Percentiles rank a stretch among this genome's conserved stretches.
Conservation (phyloP, 2,329 filamentous ascomycete species). For the Penicillium corylophilum region DNA sequence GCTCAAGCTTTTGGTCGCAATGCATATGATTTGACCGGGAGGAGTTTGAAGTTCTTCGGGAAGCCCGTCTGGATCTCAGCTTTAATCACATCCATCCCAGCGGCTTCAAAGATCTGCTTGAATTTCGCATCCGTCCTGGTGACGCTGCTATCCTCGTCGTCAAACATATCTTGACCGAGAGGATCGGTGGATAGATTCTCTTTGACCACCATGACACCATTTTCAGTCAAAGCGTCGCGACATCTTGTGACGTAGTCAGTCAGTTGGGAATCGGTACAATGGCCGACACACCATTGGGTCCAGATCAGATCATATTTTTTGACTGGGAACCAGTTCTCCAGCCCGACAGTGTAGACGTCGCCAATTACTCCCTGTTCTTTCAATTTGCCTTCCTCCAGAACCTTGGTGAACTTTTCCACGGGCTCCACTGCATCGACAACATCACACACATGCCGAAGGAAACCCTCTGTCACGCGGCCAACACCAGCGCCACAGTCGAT, state of each 20-base stretch:
- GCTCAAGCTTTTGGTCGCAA: slow-evolving; percentile 53
- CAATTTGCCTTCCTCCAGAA: slow-evolving; percentile 47
- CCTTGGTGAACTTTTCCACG: slow-evolving; percentile 72
- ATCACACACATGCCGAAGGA: slow-evolving; percentile 69
- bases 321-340: slow-evolving; percentile 67
- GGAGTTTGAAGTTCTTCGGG: slow-evolving; percentile 59
- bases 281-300: slow-evolving; percentile 87
- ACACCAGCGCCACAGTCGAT: slow-evolving; percentile 70
- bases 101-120: slow-evolving; percentile 64
- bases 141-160: slow-evolving; percentile 72
- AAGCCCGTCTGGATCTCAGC: slow-evolving; percentile 73
- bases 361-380: slow-evolving; percentile 53
- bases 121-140: slow-evolving; percentile 76
- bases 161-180: slow-evolving; percentile 65
- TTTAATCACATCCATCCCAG: slow-evolving; percentile 66
- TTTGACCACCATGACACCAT: slow-evolving; percentile 66
- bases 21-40: slow-evolving; percentile 77
- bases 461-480: slow-evolving; percentile 74
- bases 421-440: slow-evolving; percentile 83
- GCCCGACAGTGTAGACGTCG: slow-evolving; percentile 67
- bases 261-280: slow-evolving; percentile 74
- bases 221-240: slow-evolving; percentile 47
- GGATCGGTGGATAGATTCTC: slow-evolving; percentile 68
- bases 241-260: slow-evolving; percentile 66
- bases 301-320: slow-evolving; percentile 75